These are phyloP conservation scores for Catharanthus roseus DNA, from an alignment of 257 asterid species.

Conservation along the genomic window DNA sequence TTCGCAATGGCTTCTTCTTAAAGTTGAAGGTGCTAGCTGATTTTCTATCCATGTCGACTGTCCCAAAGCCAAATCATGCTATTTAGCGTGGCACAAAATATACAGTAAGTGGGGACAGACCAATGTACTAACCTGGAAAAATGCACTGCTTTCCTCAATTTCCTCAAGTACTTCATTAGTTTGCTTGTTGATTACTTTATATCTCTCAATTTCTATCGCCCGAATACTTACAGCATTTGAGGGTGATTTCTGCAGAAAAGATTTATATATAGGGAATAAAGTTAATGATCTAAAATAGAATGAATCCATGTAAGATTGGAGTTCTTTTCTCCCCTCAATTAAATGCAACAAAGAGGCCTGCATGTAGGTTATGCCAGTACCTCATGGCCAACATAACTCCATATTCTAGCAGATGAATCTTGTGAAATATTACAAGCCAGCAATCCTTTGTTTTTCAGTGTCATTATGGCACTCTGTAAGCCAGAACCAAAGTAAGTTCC, in stretches of 20 bases:
- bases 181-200: slow-evolving; percentile 65
- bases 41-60: too few relatives aligned
- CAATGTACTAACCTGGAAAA: slow-evolving; percentile 67
- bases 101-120: background rate
- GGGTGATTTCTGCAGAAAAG: slow-evolving; percentile 56
- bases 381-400: slow-evolving; percentile 90
- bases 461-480: slow-evolving; percentile 48
- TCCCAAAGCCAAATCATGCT: too few relatives aligned
- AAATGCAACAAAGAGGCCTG: slow-evolving; percentile 5
- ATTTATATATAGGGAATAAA: slow-evolving; percentile 9
- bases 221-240: slow-evolving; percentile 62
- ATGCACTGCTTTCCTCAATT: slow-evolving; percentile 93
- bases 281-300: background rate
- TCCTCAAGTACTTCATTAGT: slow-evolving; percentile 83
- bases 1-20: too few relatives aligned
- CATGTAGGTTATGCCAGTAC: slow-evolving; percentile 25
- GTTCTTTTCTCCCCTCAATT: background rate
- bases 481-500: slow-evolving; percentile 71
- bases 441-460: slow-evolving; percentile 61
- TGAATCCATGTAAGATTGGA: background rate
- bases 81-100: background rate
- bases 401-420: slow-evolving; percentile 55
- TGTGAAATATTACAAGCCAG: slow-evolving; percentile 54
- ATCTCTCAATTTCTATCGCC: slow-evolving; percentile 72
- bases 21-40: too few relatives aligned